Evolutionary conservation across 805 yeast species (phyloP), one percentile per base, ranked within the genome.

Genomic region (Candida ipomoeae): DNA sequence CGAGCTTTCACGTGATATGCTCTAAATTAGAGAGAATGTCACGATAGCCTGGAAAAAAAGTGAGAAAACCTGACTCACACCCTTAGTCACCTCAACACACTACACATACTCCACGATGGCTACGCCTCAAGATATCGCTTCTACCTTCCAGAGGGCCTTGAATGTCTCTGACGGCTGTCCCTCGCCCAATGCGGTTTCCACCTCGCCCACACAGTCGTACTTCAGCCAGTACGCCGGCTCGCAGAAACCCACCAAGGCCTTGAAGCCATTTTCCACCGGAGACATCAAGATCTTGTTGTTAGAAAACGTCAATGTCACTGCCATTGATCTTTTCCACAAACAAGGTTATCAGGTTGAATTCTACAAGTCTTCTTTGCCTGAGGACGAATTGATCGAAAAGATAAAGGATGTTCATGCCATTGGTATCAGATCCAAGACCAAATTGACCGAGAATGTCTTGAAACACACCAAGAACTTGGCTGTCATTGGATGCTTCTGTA

Each of bases 261-360:
- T 94, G 65, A 94, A 92, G 73, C 99, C 99, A 18, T 94, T 92
- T 68, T 84, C 92, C 57, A 87, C 96, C 49, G 97, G 94, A 56
- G 99, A 94, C 66, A 86, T 92, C 73, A 92, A 91, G 75, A 87
- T 94, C 54, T 75, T 94, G 60, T 72, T 94, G 57, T 77, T 94
- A 56, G 99, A 94, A 73, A 94, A 94, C 64, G 96, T 94, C 61
- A 94, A 94, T 68, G 79, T 81, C 70, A 89, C 97, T 45, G 99
- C 99, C 45, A 81, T 94, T 58, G 82, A 84, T 47, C 89, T 90
- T 56, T 85, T 94, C 72, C 78, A 76, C 53, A 79, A 78, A 48
- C 97, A 94, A 77, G 99, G 99, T 52, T 94, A 94, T 77, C 98
- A 94, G 75, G 96, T 94, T 48, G 99, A 94, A 68, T 89, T 88